A percentile compares a stretch with the other conserved stretches of the same genome.
Conservation (phyloP, 2,329 filamentous ascomycete species). For the Colletotrichum camelliae region DNA sequence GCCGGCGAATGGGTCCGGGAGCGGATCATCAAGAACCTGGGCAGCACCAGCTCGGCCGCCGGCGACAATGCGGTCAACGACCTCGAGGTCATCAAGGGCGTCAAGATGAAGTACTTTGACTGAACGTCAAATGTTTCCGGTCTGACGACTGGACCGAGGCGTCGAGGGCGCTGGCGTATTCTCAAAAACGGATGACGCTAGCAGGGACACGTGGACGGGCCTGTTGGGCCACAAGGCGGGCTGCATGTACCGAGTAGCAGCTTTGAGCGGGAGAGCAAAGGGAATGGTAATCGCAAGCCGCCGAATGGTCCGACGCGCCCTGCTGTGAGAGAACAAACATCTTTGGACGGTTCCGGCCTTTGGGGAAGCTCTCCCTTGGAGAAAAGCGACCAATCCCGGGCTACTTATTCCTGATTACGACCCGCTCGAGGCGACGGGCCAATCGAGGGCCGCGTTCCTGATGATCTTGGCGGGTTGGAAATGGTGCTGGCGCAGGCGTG, state of each 20-base stretch:
- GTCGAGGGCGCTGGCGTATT: not conserved
- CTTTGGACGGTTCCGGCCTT: not conserved
- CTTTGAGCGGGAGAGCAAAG: not conserved
- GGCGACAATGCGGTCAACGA: slow-evolving; percentile 21
- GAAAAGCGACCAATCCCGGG: not conserved
- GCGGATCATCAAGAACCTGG: slow-evolving; percentile 27
- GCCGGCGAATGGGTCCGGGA: slow-evolving; percentile 35
- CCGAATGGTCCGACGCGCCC: not conserved
- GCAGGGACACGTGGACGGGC: not conserved
- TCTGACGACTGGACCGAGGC: not conserved
- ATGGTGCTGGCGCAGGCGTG: not conserved
- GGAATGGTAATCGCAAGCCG: not conserved
- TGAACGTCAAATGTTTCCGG: not conserved
- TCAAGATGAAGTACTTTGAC: slow-evolving; percentile 19
- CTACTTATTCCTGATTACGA: not conserved
- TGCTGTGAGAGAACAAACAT: not conserved
- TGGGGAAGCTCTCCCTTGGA: not conserved
- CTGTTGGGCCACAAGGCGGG: not conserved
- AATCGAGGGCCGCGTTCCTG: not conserved
- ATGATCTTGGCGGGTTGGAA: not conserved
- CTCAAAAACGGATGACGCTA: not conserved
- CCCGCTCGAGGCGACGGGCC: not conserved
- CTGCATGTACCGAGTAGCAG: not conserved
- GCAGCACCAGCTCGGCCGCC: not conserved
- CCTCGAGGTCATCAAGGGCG: slow-evolving; percentile 21